Evolutionary conservation across 2,329 filamentous ascomycete genomes (phyloP), one percentile per base, ranked within the genome.

Genomic region (Rhynchosporium graminicola): DNA sequence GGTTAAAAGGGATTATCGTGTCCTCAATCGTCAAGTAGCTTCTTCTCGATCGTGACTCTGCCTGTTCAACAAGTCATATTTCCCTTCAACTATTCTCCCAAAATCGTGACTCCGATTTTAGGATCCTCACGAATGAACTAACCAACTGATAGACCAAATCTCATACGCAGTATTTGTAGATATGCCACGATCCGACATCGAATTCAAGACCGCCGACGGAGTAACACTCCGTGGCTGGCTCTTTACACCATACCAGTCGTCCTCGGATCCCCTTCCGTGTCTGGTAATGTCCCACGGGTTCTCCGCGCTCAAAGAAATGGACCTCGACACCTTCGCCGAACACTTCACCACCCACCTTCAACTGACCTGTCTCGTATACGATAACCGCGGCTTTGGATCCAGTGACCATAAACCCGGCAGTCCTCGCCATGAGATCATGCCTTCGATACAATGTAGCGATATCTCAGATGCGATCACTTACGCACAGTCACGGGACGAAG

Each of bases 391-490:
- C 51, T 75, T 73, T 60, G 75, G 75, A 6, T 65, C 58, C 20
- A 73, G 72, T 57, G 75, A 77, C 40, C 62, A 51, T 8, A 55
- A 55, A 36, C 61, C 63, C 28, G 73, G 73, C 15, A 57, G 70
- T 55, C 75, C 74, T 7, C 69, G 72, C 10, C 65, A 69, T 4
- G 74, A 76, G 63, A 74, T 78, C 33, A 65, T 72, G 29, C 70
- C 74, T 0, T 33, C 58, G 3, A 28, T 70, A 45, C 75, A 78
- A 63, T 64, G 67, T 29, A 71, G 67, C 52, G 76, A 79, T 64
- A 71, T 72, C 46, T 71, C 68, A 6, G 74, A 77, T 64, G 76
- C 76, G 5, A 76, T 78, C 48, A 77, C 75, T 13, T 78, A 73
- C 65, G 72, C 73, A 5, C 72, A 74, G 50, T 68, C 69, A 7